These are phyloP conservation scores for Cicer arietinum DNA, from an alignment of 306 rosid species.

Conservation along the genomic window DNA sequence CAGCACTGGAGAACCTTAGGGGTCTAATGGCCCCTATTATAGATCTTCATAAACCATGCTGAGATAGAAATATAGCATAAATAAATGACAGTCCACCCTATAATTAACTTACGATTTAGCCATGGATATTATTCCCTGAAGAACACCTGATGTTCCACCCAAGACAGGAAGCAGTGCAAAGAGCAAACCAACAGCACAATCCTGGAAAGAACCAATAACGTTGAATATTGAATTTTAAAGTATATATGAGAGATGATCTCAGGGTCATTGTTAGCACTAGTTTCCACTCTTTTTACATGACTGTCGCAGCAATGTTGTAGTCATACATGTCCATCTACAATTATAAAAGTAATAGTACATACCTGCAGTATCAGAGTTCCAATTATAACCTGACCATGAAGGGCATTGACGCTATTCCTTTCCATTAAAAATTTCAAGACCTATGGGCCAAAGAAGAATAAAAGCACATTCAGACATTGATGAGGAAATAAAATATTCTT, in stretches of 20 bases:
- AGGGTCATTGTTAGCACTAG: constrained; percentile 24
- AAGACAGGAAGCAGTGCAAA: constrained; percentile 95
- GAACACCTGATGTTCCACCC: constrained; percentile 93
- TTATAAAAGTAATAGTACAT: constrained; percentile 23
- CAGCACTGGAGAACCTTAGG: constrained; percentile 8
- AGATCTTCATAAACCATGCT: constrained; percentile 17
- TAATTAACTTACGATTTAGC: constrained; percentile 74
- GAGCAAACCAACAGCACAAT: constrained; percentile 96
- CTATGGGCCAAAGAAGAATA: constrained; percentile 53
- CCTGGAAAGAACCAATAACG: constrained; percentile 58
- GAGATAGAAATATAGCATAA: constrained; percentile 25
- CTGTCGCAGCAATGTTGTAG: constrained; percentile 22
- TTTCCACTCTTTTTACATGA: constrained; percentile 39
- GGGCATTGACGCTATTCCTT: constrained; percentile 73
- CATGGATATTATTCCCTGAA: constrained; percentile 94
- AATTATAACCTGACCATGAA: constrained; percentile 93
- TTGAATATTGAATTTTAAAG: constrained; percentile 36
- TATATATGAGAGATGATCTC: constrained; percentile 16
- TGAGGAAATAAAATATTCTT: constrained; percentile 26
- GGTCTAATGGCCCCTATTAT: constrained; percentile 24
- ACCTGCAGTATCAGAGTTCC: constrained; percentile 97
- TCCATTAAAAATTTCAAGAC: constrained; percentile 97
- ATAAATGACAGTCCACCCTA: constrained; percentile 18
- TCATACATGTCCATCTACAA: constrained; percentile 9
- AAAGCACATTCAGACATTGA: constrained; percentile 27